Percentiles rank a stretch among this genome's conserved stretches.
These are phyloP conservation scores for Globisporangium paroecandrum DNA, from an alignment of 352 stramenopile genomes.

Conservation along the genomic window DNA sequence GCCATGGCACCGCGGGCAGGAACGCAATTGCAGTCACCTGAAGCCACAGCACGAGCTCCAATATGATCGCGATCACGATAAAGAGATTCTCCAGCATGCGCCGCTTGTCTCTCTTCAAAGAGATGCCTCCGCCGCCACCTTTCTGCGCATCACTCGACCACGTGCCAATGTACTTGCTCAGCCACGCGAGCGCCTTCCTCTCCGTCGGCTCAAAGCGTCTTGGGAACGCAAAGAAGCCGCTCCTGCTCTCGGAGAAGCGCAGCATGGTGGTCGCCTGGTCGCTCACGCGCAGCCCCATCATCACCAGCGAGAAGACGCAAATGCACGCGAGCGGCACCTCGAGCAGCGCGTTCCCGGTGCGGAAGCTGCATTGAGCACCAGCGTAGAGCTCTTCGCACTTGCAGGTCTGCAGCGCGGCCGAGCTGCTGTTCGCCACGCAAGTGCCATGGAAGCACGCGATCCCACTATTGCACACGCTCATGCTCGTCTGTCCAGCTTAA, in stretches of 20 bases:
- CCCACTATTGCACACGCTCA: conserved; percentile 11
- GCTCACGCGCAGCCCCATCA: conserved; percentile 31
- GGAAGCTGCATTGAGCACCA: conserved; percentile 43
- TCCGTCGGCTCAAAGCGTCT: conserved; percentile 6
- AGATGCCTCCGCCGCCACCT: conserved; percentile 7
- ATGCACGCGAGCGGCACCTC: conserved; percentile 45
- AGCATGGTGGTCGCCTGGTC: conserved; percentile 25
- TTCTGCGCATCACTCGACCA: conserved; percentile 38
- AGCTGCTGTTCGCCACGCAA: conserved; percentile 26
- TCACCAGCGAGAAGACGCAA: conserved; percentile 34
- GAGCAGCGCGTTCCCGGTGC: conserved; percentile 39
- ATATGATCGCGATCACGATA: conserved; percentile 24
- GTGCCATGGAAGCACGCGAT: conserved; percentile 46
- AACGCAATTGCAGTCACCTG: conserved; percentile 49
- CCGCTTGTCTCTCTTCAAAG: conserved; percentile 19
- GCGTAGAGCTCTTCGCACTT: conserved; percentile 45
- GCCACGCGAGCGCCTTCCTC: background rate
- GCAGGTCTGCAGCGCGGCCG: conserved; percentile 22
- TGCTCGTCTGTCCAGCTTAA: background rate
- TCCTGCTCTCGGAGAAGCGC: conserved; percentile 29
- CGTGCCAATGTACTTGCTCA: conserved; percentile 24
- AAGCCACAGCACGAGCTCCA: conserved; percentile 49
- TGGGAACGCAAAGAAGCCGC: conserved; percentile 50
- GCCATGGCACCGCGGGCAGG: conserved; percentile 53
- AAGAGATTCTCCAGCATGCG: conserved; percentile 29